Percentiles rank a stretch among this genome's conserved stretches.
Conservation (phyloP, 148 eudicot species). For the Chenopodium formosanum region DNA sequence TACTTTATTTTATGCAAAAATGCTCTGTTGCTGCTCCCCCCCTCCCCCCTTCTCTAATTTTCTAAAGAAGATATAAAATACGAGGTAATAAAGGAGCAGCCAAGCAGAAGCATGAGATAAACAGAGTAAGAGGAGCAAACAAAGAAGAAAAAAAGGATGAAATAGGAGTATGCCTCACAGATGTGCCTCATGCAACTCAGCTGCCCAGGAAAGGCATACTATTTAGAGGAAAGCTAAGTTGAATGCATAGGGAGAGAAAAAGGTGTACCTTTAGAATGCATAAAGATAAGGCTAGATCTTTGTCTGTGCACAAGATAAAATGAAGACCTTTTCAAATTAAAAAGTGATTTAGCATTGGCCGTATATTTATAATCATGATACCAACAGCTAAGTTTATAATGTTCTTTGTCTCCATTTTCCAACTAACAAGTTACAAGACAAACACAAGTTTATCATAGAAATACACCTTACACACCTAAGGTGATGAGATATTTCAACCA, state of each 20-base stretch:
- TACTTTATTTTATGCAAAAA: neutral
- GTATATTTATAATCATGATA: no score
- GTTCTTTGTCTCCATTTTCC: neutral
- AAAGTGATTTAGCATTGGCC: neutral
- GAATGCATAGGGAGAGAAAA: neutral
- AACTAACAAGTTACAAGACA: neutral
- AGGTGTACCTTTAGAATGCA: slow-evolving; percentile 80
- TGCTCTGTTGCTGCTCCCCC: neutral
- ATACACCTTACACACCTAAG: neutral
- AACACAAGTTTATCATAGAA: neutral
- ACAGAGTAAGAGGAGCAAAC: no score
- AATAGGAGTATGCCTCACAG: neutral
- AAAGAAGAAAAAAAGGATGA: no score
- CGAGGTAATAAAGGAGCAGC: no score
- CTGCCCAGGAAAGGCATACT: neutral
- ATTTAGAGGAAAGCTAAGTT: neutral
- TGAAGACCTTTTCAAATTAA: neutral
- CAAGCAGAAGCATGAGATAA: no score
- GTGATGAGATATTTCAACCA: neutral
- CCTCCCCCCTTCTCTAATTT: no score
- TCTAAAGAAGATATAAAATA: no score
- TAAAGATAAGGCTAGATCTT: slow-evolving; percentile 72
- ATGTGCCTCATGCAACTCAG: neutral
- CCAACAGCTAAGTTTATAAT: no score
- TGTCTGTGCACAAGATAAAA: neutral